These are phyloP conservation scores for Pseudogymnoascus sp. DNA, from an alignment of 2,329 filamentous ascomycete species.

Conservation along the genomic window DNA sequence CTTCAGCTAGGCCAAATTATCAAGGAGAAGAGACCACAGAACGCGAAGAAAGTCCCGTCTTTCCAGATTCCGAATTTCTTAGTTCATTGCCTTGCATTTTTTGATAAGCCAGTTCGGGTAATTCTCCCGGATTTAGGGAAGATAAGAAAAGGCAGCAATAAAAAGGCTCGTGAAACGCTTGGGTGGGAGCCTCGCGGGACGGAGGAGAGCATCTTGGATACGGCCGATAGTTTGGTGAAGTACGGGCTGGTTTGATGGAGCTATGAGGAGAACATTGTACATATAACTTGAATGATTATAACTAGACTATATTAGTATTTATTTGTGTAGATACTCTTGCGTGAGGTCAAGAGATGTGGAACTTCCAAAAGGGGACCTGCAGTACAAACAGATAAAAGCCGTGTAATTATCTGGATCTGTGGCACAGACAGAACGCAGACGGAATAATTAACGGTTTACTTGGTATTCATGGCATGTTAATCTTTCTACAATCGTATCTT, in stretches of 20 bases:
- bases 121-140: slow-evolving; percentile 3
- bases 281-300: not conserved
- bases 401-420: no score
- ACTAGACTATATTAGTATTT: not conserved
- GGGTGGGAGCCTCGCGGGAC: not conserved
- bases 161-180: not conserved
- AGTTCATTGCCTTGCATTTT: not conserved
- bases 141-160: not conserved
- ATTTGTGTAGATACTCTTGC: not conserved
- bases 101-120: not conserved
- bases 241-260: not conserved
- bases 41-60: slow-evolving; percentile 10
- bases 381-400: no score
- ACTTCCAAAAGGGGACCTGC: no score
- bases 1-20: slow-evolving; percentile 23
- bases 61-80: slow-evolving; percentile 12
- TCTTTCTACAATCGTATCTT: no score
- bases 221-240: slow-evolving; percentile 12
- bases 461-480: no score
- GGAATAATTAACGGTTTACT: no score
- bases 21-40: slow-evolving; percentile 15
- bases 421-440: no score
- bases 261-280: not conserved
- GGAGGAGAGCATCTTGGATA: slow-evolving; percentile 14
- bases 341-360: not conserved